Percentiles rank a stretch among this genome's conserved stretches.
phyloP scores from a whole-genome alignment of 306 rosid species.

The Gillenia trifoliata region DNA sequence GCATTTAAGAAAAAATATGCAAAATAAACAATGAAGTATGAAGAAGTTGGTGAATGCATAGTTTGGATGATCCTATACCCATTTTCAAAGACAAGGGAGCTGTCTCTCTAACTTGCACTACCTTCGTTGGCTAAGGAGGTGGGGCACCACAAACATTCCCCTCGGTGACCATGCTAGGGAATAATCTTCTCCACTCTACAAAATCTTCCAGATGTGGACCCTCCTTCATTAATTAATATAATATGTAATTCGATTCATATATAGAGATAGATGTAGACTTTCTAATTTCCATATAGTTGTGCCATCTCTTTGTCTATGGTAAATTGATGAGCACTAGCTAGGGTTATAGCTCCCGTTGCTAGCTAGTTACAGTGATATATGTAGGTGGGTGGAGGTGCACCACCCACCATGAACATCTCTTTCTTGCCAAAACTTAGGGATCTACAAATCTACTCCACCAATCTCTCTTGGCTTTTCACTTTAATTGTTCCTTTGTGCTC shows the following conservation, averaged over 20 bases:
- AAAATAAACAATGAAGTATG: no score
- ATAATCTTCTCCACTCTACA: slow-evolving; percentile 40
- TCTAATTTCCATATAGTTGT: not conserved
- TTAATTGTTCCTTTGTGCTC: not conserved
- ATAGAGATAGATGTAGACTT: not conserved
- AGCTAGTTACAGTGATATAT: not conserved
- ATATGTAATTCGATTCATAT: not conserved
- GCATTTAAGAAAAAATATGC: no score
- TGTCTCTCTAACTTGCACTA: no score
- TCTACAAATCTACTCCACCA: not conserved
- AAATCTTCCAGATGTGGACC: slow-evolving; percentile 19
- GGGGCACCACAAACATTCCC: slow-evolving; percentile 76
- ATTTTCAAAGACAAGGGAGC: no score
- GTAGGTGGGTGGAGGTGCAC: not conserved
- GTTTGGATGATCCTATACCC: no score
- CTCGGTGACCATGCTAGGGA: slow-evolving; percentile 41
- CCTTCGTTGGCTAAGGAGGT: slow-evolving; percentile 5
- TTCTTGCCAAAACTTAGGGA: not conserved
- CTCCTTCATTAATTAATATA: not conserved
- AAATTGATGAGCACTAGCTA: not conserved
- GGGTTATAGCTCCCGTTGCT: not conserved
- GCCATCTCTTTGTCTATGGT: not conserved
- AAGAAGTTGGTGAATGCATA: no score
- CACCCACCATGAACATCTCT: not conserved
- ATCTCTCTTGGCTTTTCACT: not conserved